These are phyloP conservation scores for Vaccinium myrtillus DNA, from an alignment of 148 eudicot species.

Conservation along the genomic window DNA sequence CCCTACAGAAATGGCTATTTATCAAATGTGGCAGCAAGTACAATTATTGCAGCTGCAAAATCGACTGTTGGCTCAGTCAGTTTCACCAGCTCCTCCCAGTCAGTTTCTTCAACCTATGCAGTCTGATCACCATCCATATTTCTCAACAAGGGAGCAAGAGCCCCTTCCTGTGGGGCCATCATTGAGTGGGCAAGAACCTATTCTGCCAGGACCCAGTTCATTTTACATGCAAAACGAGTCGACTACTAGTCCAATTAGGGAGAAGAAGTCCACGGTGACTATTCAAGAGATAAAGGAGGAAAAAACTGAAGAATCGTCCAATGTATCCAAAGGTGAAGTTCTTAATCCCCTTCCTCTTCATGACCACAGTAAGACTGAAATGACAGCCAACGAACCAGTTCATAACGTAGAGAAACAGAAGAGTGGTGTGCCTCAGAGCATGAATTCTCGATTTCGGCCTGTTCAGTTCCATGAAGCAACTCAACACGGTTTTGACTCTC, in stretches of 20 bases:
- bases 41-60: conserved; percentile 42
- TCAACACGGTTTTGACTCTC: conserved; percentile 16
- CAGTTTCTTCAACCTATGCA: conserved; percentile 38
- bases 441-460: conserved; percentile 4
- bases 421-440: conserved; percentile 10
- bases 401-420: conserved; percentile 18
- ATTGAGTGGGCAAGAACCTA: conserved; percentile 5
- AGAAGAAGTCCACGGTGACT: conserved; percentile 32
- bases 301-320: conserved; percentile 25
- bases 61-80: conserved; percentile 35
- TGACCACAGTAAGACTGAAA: conserved; percentile 19
- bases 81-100: conserved; percentile 31
- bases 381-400: conserved; percentile 19
- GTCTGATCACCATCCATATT: conserved; percentile 26
- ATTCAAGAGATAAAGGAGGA: conserved; percentile 41
- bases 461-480: not conserved
- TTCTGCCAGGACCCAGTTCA: conserved; percentile 16
- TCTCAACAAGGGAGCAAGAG: conserved; percentile 19
- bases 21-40: conserved; percentile 51
- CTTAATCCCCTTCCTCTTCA: not conserved
- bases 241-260: conserved; percentile 20
- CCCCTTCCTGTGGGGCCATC: conserved; percentile 14
- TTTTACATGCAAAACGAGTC: conserved; percentile 28
- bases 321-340: conserved; percentile 17
- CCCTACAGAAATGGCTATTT: conserved; percentile 41